Base-by-base conservation (phyloP, 2,329 filamentous ascomycete genomes). In the Sporothrix protearum region DNA sequence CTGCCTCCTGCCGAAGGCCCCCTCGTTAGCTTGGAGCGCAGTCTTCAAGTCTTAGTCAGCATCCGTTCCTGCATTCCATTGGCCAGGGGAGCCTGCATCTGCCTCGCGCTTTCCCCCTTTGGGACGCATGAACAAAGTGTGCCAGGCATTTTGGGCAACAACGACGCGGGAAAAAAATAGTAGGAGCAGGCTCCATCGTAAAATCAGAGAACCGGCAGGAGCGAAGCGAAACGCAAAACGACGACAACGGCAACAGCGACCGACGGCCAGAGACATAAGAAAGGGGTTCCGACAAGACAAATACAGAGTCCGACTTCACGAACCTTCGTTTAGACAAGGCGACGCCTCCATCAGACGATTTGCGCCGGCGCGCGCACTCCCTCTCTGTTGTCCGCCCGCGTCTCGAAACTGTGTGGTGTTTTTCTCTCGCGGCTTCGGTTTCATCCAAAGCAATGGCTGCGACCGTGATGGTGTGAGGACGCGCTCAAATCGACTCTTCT, bases 381-480 rank as follows among this genome's bases (percentile, higher is more conserved):
- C 19, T 66, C 28, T 10, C 39, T 28, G 5, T 30, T 33, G 16
- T 25, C 28, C 36, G 57, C 42, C 47, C 61, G 61, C 39, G 36
- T 19, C 25, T 30, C 42, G 49, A 9, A 51, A 9, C 8, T 16
- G 57, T 12, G 36, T 33, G 39, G 36, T 33, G n/a, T 64, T 28
- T n/a, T 64, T 57, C 53, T 22, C 25, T 70, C 49, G 36, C 67
- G 51, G 57, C 57, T 64, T 64, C 57, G 69, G 69, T 64, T 64
- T 70, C 53, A 55, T 67, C 53, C 71, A 61, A 61, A 70, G 70
- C 53, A 63, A 75, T 75, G 74, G 74, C 74, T 57, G 71, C 73
- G 69, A 68, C 70, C 30, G 70, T 68, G 72, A 72, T 71, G 70
- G 64, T 73, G 70, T 75, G 73, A 74, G 57, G 72, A 73, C 73